A percentile compares a stretch with the other conserved stretches of the same genome.
phyloP scores from a whole-genome alignment of 2,329 filamentous ascomycete species.

The Beauveria australis region DNA sequence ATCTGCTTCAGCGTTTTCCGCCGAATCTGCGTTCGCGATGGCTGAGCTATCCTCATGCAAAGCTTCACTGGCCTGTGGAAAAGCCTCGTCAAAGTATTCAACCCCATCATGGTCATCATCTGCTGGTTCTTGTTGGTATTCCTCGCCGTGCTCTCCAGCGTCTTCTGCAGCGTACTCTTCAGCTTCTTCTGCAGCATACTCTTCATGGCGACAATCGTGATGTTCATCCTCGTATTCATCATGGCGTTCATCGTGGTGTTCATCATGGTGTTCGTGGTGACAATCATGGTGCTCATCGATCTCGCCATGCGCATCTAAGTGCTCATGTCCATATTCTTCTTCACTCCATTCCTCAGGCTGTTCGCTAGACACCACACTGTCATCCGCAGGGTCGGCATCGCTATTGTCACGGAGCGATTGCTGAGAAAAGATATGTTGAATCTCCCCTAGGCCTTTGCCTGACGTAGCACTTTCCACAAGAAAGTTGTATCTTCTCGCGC shows the following conservation, averaged over 20 bases:
- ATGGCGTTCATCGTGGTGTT: constrained; percentile 14
- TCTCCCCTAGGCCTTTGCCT: constrained; percentile 33
- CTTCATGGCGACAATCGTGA: not conserved
- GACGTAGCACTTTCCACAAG: constrained; percentile 33
- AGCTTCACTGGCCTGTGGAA: constrained; percentile 11
- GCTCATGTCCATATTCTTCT: not conserved
- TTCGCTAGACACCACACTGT: constrained; percentile 14
- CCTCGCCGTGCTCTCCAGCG: constrained; percentile 16
- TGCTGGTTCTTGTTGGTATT: constrained; percentile 10
- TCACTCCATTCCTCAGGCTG: constrained; percentile 19
- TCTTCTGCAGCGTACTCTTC: constrained; percentile 14
- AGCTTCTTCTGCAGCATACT: too few relatives aligned
- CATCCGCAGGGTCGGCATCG: constrained; percentile 5
- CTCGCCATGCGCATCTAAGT: not conserved
- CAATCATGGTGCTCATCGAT: constrained; percentile 14
- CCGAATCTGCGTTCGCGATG: constrained; percentile 9
- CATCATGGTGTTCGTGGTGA: constrained; percentile 12
- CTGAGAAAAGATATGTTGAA: constrained; percentile 28
- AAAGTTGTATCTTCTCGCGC: constrained; percentile 30
- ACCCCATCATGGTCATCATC: constrained; percentile 12
- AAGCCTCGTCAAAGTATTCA: constrained; percentile 13
- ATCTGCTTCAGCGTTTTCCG: constrained; percentile 16
- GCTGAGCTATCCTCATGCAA: not conserved
- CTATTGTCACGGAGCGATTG: not conserved
- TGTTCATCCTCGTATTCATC: not conserved